Conservation (phyloP, 169 alveolate species). For the Amoebophrya sp. region DNA sequence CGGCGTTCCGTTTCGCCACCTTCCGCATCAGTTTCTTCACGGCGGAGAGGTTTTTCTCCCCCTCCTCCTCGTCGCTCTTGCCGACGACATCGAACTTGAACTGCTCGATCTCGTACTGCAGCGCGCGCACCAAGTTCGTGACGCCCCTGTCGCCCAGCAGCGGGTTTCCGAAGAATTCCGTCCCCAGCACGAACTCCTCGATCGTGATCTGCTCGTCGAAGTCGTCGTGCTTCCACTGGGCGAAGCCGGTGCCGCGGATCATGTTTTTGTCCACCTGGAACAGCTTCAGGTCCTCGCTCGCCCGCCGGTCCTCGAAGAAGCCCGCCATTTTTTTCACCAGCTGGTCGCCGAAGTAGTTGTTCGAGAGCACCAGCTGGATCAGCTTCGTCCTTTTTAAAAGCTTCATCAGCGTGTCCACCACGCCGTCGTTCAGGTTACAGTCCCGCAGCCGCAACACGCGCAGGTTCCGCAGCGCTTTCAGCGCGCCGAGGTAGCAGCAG, state of each 20-base stretch:
- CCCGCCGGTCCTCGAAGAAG: not conserved
- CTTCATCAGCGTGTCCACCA: not conserved
- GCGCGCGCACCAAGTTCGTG: not conserved
- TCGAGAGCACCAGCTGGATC: not conserved
- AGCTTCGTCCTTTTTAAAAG: not conserved
- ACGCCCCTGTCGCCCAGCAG: not conserved
- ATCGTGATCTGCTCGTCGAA: not conserved
- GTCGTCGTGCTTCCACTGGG: not conserved
- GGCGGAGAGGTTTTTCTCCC: not conserved
- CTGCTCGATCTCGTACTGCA: not conserved
- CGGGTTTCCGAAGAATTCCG: not conserved
- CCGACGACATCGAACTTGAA: not conserved
- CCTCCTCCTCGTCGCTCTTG: not conserved
- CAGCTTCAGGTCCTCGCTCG: not conserved
- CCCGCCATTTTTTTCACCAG: not conserved
- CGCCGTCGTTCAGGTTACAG: not conserved
- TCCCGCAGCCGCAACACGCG: not conserved
- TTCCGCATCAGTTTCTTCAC: not conserved
- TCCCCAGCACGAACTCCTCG: not conserved
- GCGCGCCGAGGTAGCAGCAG: not conserved
- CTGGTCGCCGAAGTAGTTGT: not conserved
- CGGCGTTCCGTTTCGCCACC: not conserved
- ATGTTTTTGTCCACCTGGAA: not conserved
- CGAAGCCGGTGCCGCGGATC: not conserved
- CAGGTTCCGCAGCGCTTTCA: not conserved